Evolutionary conservation across 1,139 yeast species (phyloP).

Genomic region (Candida pseudoviswanathii): DNA sequence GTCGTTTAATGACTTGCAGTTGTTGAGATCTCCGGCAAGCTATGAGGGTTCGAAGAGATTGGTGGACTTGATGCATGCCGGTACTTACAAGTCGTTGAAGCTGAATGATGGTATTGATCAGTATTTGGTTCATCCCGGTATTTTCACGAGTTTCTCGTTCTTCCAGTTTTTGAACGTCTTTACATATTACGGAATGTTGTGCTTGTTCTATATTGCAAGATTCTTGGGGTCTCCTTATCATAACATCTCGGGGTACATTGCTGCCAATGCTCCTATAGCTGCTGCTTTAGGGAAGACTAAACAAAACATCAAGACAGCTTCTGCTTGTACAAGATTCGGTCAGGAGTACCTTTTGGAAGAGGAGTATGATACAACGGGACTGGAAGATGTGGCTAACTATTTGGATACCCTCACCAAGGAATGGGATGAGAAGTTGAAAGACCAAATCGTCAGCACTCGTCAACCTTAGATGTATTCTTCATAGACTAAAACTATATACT

Average conservation of each 20-base stretch:
- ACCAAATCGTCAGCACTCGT: slow-evolving; percentile 67
- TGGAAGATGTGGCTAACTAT: slow-evolving; percentile 62
- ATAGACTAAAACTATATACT: slow-evolving; percentile 8
- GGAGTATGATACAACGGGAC: slow-evolving; percentile 64
- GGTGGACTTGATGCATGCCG: slow-evolving; percentile 80
- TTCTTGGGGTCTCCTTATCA: slow-evolving; percentile 84
- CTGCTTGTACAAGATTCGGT: slow-evolving; percentile 68
- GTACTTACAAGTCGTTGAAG: slow-evolving; percentile 56
- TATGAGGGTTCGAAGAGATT: slow-evolving; percentile 93
- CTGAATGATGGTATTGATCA: slow-evolving; percentile 58
- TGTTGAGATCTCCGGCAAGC: slow-evolving; percentile 62
- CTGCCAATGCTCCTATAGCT: slow-evolving; percentile 77
- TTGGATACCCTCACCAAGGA: slow-evolving; percentile 54
- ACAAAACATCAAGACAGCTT: slow-evolving; percentile 69
- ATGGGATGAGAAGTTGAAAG: slow-evolving; percentile 64
- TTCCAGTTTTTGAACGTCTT: slow-evolving; percentile 73
- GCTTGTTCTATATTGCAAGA: slow-evolving; percentile 83
- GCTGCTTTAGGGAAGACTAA: slow-evolving; percentile 38
- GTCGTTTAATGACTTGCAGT: slow-evolving; percentile 73
- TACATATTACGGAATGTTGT: slow-evolving; percentile 83
- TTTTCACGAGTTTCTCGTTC: slow-evolving; percentile 82
- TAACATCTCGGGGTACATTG: slow-evolving; percentile 82
- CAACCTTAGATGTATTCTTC: slow-evolving; percentile 19
- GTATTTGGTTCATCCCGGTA: slow-evolving; percentile 91
- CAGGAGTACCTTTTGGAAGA: slow-evolving; percentile 58